A percentile compares a stretch with the other conserved stretches of the same genome.
Conservation (phyloP, 208 protist genomes). For the Leishmania gerbilli region DNA sequence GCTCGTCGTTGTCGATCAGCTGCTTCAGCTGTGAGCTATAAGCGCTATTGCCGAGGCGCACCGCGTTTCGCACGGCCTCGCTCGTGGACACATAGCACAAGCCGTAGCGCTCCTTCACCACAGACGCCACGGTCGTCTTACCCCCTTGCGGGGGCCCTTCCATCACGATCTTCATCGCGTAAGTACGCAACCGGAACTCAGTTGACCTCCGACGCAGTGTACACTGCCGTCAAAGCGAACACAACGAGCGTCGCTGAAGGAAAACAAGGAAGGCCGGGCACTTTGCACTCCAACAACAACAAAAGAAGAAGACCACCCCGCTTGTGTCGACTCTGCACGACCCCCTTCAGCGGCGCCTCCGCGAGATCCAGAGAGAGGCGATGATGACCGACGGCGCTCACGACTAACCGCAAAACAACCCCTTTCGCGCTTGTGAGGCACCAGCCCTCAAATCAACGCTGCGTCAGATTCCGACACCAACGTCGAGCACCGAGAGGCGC, state of each 20-base stretch:
- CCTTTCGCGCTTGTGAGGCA: not conserved
- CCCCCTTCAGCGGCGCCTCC: not conserved
- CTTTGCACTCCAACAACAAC: not conserved
- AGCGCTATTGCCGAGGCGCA: slow-evolving; percentile 58
- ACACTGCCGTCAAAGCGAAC: not conserved
- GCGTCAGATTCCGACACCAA: not conserved
- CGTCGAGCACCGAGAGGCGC: not conserved
- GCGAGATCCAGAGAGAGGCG: not conserved
- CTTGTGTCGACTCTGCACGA: not conserved
- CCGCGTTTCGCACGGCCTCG: slow-evolving; percentile 72
- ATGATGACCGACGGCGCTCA: not conserved
- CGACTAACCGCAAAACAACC: not conserved
- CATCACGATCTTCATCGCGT: slow-evolving; percentile 72
- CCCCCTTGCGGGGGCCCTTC: slow-evolving; percentile 76
- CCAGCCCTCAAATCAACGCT: not conserved
- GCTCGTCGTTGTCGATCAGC: slow-evolving; percentile 63
- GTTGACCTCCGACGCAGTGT: not conserved
- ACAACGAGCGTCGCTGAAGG: not conserved
- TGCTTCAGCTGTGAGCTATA: slow-evolving; percentile 59
- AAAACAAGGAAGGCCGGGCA: not conserved
- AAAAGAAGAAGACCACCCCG: not conserved
- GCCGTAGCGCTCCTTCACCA: slow-evolving; percentile 85
- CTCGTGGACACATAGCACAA: slow-evolving; percentile 79
- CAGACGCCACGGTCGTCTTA: slow-evolving; percentile 77
- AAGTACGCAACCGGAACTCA: not conserved